Evolutionary conservation across 768 basidiomycete species (phyloP).

Genomic region (Wakefieldia striispora): DNA sequence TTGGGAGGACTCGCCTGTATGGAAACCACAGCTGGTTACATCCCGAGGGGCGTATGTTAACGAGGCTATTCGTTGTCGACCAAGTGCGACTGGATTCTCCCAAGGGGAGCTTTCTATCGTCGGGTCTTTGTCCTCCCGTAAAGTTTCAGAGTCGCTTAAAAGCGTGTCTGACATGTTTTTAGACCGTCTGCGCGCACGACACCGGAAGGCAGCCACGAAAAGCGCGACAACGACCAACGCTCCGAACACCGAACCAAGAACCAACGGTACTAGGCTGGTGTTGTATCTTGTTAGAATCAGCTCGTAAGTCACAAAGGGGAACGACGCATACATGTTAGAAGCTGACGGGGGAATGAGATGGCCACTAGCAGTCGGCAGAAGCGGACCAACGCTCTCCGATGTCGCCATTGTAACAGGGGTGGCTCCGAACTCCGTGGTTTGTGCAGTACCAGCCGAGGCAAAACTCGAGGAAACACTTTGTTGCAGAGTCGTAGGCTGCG

Average conservation of each 20-base stretch:
- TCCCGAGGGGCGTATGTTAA: neutral
- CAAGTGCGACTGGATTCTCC: neutral
- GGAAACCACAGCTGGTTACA: neutral
- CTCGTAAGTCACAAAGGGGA: neutral
- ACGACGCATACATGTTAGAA: slow-evolving; percentile 9
- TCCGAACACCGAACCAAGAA: slow-evolving; percentile 12
- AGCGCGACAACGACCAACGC: slow-evolving; percentile 6
- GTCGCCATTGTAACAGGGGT: slow-evolving; percentile 4
- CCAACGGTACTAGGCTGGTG: slow-evolving; percentile 8
- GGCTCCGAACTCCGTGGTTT: neutral
- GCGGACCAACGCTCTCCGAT: neutral
- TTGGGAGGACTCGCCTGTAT: slow-evolving; percentile 8
- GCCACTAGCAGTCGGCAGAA: slow-evolving; percentile 3
- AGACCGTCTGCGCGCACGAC: neutral
- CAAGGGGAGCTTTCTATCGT: neutral
- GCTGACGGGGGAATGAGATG: neutral
- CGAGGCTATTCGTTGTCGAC: neutral
- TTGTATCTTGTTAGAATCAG: neutral
- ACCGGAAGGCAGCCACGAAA: slow-evolving; percentile 3
- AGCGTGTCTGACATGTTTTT: neutral
- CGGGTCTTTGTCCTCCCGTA: neutral
- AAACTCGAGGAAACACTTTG: neutral
- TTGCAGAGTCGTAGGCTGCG: neutral
- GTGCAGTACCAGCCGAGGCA: neutral
- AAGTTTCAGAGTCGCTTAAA: neutral